Base-by-base conservation (phyloP, 164 flowering plant species). In the Dillenia suffruticosa region DNA sequence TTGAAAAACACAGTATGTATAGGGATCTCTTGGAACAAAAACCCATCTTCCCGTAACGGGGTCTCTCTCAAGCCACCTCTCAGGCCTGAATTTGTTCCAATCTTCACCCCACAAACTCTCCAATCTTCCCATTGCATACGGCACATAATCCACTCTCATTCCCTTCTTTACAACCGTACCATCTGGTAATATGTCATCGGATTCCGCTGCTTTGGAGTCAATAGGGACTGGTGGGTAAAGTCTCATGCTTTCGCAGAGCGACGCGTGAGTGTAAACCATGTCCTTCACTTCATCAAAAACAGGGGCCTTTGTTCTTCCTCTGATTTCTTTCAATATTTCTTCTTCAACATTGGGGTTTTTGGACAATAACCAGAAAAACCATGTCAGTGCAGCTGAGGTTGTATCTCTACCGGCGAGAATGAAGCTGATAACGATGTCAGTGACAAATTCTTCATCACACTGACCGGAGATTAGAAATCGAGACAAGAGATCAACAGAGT, bases 401-500 rank as follows among this genome's bases (percentile, higher is more conserved):
- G 86, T 74, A 73, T 82, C 87, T 0, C 77, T 65, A 6, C 84
- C 87, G 1, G 87, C 84, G 9, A 77, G 49, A 0, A 76, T 73
- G 61, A 81, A 83, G 66, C 76, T 79, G 47, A 77, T 74, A 12
- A 80, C 73, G 1, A 79, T 69, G 24, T 79, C 77, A 0, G 50
- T 54, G 14, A 68, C 68, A 5, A 70, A 58, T 1, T 50, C 44
- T 44, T 73, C 67, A 48, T 67, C 70, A 16, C 44, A 44, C 4
- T 61, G 56, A 10, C 65, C 70, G 2, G 61, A 46, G 14, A 15
- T 61, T 47, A 61, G 49, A 16, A 61, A 55, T 44, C 64, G 17
- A 9, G 70, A 61, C 10, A 59, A 10, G 10, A 66, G 58, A 52
- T 66, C 70, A 8, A 24, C 59, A 10, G 50, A 43, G 58, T 58